Percentiles rank a stretch among this genome's conserved stretches.
phyloP scores from a whole-genome alignment of 176 grass and related monocot genomes.

The Triticum monococcum region DNA sequence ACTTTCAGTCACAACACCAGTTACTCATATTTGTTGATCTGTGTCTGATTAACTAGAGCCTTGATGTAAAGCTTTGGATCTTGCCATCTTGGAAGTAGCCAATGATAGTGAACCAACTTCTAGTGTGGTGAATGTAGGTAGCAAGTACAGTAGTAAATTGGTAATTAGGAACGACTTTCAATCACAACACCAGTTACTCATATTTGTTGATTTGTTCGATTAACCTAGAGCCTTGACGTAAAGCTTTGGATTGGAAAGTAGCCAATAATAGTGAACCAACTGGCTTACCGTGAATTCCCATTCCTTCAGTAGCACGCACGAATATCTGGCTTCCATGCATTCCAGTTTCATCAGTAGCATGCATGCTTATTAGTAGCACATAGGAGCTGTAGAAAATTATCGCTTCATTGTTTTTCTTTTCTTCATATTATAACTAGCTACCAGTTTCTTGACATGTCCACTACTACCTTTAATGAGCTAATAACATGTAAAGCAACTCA shows the following conservation, averaged over 20 bases:
- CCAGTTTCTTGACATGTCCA: background rate
- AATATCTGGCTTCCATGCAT: background rate
- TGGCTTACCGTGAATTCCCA: background rate
- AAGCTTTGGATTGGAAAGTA: slow-evolving; percentile 9
- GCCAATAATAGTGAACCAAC: background rate
- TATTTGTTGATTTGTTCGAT: background rate
- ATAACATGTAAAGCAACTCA: too few species aligned
- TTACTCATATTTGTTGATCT: background rate
- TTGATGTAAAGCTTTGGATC: background rate
- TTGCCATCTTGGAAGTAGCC: background rate
- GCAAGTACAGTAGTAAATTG: background rate
- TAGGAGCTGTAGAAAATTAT: background rate
- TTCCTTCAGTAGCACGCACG: background rate
- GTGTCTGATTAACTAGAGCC: background rate
- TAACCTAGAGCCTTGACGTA: background rate
- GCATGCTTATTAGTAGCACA: background rate
- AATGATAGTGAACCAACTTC: background rate
- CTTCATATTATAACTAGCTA: background rate
- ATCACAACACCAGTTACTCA: background rate
- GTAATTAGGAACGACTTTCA: background rate
- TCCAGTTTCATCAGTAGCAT: background rate
- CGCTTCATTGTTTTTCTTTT: background rate
- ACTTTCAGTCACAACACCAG: background rate
- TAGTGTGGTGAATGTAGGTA: slow-evolving; percentile 3
- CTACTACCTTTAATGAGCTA: background rate